A percentile compares a stretch with the other conserved stretches of the same genome.
phyloP scores from a whole-genome alignment of 345 rosid genomes.

The Anastatica hierochuntica region DNA sequence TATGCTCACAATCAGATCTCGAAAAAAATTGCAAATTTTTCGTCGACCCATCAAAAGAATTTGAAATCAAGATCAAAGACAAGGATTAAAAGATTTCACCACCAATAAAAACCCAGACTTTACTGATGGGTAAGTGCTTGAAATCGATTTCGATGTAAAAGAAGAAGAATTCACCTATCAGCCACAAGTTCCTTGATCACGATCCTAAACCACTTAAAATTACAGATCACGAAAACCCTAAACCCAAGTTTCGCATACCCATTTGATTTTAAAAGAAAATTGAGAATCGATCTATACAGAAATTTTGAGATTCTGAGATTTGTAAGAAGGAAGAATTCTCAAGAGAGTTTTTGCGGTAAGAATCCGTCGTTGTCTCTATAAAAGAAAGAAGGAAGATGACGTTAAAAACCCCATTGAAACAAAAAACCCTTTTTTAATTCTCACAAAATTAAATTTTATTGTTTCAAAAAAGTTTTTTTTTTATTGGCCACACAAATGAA shows the following conservation, averaged over 20 bases:
- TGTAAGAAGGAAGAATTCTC: slow-evolving; percentile 1
- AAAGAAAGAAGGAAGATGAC: slow-evolving; percentile 19
- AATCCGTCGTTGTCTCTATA: slow-evolving; percentile 15
- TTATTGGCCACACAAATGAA: slow-evolving; percentile 25
- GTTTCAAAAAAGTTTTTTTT: not conserved
- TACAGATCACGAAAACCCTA: slow-evolving; percentile 21
- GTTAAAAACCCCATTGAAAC: slow-evolving; percentile 16
- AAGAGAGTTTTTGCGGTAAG: not conserved
- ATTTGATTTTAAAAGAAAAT: not conserved
- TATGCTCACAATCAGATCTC: slow-evolving; percentile 9
- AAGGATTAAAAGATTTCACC: not conserved
- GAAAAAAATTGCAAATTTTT: not conserved
- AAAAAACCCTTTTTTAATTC: slow-evolving; percentile 6
- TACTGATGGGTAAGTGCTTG: slow-evolving; percentile 11
- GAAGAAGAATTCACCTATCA: slow-evolving; percentile 12
- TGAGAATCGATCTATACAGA: slow-evolving; percentile 12
- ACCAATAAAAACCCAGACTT: not conserved
- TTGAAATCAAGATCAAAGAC: slow-evolving; percentile 9
- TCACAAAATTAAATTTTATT: not conserved
- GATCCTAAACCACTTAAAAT: slow-evolving; percentile 15
- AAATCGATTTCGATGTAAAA: not conserved
- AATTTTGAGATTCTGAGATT: slow-evolving; percentile 4
- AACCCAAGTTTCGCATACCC: slow-evolving; percentile 2
- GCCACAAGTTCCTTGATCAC: slow-evolving; percentile 17
- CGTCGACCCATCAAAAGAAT: slow-evolving; percentile 1